Conservation (phyloP, 345 rosid genomes). For the Citrus inodora region DNA sequence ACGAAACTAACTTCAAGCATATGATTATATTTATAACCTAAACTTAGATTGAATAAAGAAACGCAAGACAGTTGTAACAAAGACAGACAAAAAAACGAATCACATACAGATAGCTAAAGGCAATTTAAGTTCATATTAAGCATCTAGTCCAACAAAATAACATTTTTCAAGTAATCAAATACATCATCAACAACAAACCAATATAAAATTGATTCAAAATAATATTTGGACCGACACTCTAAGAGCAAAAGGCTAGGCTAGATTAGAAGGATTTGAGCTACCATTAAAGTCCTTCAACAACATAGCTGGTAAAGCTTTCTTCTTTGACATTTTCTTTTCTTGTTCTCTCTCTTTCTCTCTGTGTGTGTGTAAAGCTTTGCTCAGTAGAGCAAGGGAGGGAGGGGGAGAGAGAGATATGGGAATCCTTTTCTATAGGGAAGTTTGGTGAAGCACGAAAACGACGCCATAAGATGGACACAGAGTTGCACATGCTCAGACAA, state of each 20-base stretch:
- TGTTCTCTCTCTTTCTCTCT: background rate
- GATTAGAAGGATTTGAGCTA: constrained; percentile 29
- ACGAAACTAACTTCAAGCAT: background rate
- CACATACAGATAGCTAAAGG: background rate
- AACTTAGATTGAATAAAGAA: no score
- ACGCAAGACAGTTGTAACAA: no score
- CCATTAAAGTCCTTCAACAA: constrained; percentile 33
- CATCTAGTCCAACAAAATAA: background rate
- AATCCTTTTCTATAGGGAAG: background rate
- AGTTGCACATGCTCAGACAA: background rate
- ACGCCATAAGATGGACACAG: background rate
- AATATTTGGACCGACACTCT: constrained; percentile 11
- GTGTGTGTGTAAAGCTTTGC: background rate
- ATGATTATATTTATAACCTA: no score
- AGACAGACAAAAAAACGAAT: background rate
- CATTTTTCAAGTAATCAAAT: background rate
- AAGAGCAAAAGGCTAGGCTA: constrained; percentile 30
- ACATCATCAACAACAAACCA: background rate
- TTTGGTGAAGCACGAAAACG: background rate
- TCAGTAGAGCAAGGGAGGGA: background rate
- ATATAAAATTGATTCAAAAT: background rate
- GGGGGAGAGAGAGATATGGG: background rate
- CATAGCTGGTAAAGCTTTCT: constrained; percentile 26
- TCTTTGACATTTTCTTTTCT: constrained; percentile 22
- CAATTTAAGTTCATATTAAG: background rate